Percentiles rank a stretch among this genome's conserved stretches.
Evolutionary conservation across 2,329 filamentous ascomycete species (phyloP).

Genomic region (Delphinella strobiligena): DNA sequence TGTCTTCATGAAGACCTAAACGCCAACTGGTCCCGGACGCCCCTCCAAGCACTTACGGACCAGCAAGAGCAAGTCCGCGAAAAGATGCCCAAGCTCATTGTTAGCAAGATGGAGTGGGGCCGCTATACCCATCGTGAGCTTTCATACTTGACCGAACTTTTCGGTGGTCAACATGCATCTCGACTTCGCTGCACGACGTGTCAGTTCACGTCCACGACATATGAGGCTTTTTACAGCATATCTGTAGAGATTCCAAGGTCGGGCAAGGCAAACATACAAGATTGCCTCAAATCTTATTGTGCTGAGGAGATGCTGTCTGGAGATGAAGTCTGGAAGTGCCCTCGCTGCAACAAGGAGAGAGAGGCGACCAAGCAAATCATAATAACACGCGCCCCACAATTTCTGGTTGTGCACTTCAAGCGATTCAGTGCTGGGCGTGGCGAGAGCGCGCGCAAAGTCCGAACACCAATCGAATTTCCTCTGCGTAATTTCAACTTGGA

Average conservation of each 20-base stretch:
- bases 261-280: conserved; percentile 49
- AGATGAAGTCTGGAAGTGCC: conserved; percentile 61
- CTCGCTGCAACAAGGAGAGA: conserved; percentile 56
- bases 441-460: conserved; percentile 53
- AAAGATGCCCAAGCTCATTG: conserved; percentile 47
- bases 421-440: conserved; percentile 47
- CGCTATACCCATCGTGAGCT: conserved; percentile 56
- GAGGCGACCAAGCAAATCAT: conserved; percentile 59
- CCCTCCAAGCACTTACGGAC: conserved; percentile 45
- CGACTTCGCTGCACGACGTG: conserved; percentile 50
- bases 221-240: conserved; percentile 59
- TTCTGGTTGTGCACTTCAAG: conserved; percentile 68
- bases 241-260: conserved; percentile 57
- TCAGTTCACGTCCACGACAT: conserved; percentile 51
- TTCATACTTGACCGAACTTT: conserved; percentile 69
- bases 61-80: conserved; percentile 51
- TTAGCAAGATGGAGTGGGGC: conserved; percentile 64
- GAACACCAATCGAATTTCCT: conserved; percentile 63
- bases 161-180: conserved; percentile 59
- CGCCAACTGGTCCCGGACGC: conserved; percentile 46
- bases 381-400: conserved; percentile 66
- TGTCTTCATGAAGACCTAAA: conserved; percentile 83
- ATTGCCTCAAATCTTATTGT: conserved; percentile 60
- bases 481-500: conserved; percentile 56
- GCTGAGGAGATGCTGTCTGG: conserved; percentile 54